Evolutionary conservation across 495 filamentous ascomycete species (phyloP), one percentile per base, ranked within the genome.

Genomic region (Emericellopsis terricola): DNA sequence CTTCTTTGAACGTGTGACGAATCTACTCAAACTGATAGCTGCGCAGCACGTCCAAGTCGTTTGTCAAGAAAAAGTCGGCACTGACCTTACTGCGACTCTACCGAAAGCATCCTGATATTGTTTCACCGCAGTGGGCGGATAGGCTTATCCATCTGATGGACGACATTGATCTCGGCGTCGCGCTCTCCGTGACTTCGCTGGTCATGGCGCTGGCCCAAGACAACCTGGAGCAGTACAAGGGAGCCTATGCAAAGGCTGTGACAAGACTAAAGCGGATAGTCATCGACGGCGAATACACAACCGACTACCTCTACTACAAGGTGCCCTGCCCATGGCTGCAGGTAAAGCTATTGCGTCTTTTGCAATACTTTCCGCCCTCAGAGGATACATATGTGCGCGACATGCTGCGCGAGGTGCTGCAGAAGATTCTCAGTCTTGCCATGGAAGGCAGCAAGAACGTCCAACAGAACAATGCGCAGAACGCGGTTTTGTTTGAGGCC

Each of bases 31-130:
- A 7, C 5, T 30, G 6, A 8, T 6, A 30, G 9, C 15, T 30
- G 5, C 13, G 33, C 37, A 94, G 85, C 21, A 87, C 91, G 11
- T 94, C 87, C 0, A 96, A 94, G 56, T 68, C 89, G 1, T 99
- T 99, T 36, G 91, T 99, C 19, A 99, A 96, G 63, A 99, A 99
- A 65, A 99, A 99, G 64, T 87, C 91, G 4, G 91, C 91, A 3
- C 64, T 99, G 17, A 99, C 91, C 2, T 62, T 99, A n/a, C 74
- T 99, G 17, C 78, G 91, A 29, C 57, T 99, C 10, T 99, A 93
- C 58, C 78, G 91, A 36, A 99, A 96, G 60, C 76, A 86, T 45
- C 81, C 84, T 0, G 74, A 67, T 35, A 94, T 96, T 44, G 81
- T 99, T 8, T 82, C 93, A 50, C 81, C 78, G 29, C 83, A 94